A percentile compares a stretch with the other conserved stretches of the same genome.
Conservation (phyloP, 768 basidiomycete species). For the Hygrocybe punicea region DNA sequence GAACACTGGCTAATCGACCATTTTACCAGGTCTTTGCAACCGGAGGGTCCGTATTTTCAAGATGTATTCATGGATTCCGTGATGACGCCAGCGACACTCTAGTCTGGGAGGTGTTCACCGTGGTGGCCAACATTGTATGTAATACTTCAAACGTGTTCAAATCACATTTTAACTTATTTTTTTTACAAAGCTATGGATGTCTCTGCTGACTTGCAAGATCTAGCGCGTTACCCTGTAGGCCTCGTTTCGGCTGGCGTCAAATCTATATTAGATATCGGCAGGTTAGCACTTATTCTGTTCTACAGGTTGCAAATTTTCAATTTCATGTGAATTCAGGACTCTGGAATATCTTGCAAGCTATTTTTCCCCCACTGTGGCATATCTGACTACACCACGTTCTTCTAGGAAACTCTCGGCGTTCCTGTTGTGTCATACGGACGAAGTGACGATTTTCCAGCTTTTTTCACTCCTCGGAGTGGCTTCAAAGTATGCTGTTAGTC, state of each 20-base stretch:
- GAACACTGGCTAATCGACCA: constrained; percentile 4
- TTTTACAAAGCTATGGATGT: constrained; percentile 75
- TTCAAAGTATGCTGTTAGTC: constrained; percentile 50
- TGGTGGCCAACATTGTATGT: constrained; percentile 48
- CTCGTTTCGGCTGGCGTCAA: constrained; percentile 93
- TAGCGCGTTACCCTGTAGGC: constrained; percentile 85
- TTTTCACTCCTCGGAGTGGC: constrained; percentile 83
- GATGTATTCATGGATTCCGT: not conserved
- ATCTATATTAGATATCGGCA: constrained; percentile 89
- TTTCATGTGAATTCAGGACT: constrained; percentile 46
- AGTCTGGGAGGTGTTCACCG: constrained; percentile 80
- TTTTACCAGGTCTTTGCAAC: constrained; percentile 74
- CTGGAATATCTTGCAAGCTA: constrained; percentile 68
- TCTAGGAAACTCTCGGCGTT: constrained; percentile 90
- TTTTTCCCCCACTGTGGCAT: not conserved
- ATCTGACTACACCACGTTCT: not conserved
- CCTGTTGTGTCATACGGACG: constrained; percentile 79
- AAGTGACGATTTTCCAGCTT: constrained; percentile 87
- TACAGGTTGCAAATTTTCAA: not conserved
- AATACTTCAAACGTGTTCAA: not conserved
- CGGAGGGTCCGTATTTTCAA: constrained; percentile 62
- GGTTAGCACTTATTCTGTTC: constrained; percentile 37
- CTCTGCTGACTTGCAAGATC: constrained; percentile 89
- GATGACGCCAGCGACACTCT: not conserved
- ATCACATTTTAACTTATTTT: not conserved